Conservation (phyloP, 345 rosid genomes). For the Camelina neglecta region DNA sequence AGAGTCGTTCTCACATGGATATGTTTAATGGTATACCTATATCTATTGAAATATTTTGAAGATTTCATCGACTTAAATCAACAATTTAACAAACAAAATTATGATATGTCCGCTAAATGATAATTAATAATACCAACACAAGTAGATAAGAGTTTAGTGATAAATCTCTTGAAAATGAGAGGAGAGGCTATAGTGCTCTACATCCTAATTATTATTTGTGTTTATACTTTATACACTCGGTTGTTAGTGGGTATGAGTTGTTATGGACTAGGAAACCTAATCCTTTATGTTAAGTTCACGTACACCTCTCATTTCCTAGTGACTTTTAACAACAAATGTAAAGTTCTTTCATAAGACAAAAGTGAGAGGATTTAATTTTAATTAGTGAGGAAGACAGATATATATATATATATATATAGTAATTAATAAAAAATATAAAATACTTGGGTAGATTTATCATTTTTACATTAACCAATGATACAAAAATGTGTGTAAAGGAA, state of each 20-base stretch:
- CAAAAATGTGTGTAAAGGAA: conserved; percentile 14
- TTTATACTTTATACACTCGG: neutral
- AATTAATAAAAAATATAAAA: neutral
- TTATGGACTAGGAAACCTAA: neutral
- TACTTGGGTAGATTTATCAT: neutral
- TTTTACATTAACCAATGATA: neutral
- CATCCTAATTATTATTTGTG: conserved; percentile 8
- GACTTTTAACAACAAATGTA: neutral
- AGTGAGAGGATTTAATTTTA: too few species aligned
- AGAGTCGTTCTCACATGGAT: conserved; percentile 39
- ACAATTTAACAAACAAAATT: neutral
- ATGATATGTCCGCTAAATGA: neutral
- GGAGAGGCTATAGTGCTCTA: neutral
- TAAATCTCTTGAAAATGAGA: neutral
- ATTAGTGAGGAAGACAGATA: too few species aligned
- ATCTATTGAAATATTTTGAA: conserved; percentile 15
- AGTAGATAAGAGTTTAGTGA: neutral
- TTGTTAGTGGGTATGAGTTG: conserved; percentile 23
- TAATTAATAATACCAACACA: neutral
- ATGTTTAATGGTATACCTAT: conserved; percentile 32
- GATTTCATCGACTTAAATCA: conserved; percentile 11
- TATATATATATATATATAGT: too few species aligned
- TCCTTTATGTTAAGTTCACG: neutral
- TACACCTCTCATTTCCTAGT: neutral
- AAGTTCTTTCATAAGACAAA: too few species aligned